These are phyloP conservation scores for Lathyrus oleraceus DNA, from an alignment of 306 rosid species.

Conservation along the genomic window DNA sequence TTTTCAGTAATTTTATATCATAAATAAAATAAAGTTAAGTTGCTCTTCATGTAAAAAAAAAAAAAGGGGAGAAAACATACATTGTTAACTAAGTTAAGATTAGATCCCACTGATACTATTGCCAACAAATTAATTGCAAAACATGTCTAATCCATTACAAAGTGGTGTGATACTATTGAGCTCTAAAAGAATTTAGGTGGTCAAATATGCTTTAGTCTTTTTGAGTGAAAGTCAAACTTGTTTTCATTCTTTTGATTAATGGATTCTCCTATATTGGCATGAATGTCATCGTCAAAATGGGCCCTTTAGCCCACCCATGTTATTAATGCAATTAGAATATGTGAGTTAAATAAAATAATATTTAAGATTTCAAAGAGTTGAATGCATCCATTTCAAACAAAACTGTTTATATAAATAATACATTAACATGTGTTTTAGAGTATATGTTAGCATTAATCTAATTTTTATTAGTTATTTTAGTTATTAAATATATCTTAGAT, in stretches of 20 bases:
- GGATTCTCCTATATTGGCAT: slow-evolving; percentile 69
- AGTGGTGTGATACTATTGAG: slow-evolving; percentile 17
- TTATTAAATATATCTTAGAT: no score
- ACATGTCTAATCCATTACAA: slow-evolving; percentile 26
- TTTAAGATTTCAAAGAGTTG: no score
- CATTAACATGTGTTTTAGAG: no score
- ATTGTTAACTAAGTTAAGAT: slow-evolving; percentile 6
- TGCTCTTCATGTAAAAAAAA: slow-evolving; percentile 26
- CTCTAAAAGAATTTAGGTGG: slow-evolving; percentile 40
- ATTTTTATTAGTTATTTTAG: no score
- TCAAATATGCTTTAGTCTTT: slow-evolving; percentile 40
- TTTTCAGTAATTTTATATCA: no score
- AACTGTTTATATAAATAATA: no score
- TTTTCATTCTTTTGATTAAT: slow-evolving; percentile 63
- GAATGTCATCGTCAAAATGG: slow-evolving; percentile 59
- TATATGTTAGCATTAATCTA: no score
- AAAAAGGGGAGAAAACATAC: slow-evolving; percentile 9
- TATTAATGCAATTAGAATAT: not conserved
- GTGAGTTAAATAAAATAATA: no score
- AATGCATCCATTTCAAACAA: no score
- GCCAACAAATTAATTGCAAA: slow-evolving; percentile 28
- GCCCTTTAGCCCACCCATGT: slow-evolving; percentile 50
- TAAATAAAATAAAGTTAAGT: not conserved
- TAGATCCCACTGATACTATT: slow-evolving; percentile 8
- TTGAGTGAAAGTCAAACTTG: slow-evolving; percentile 47